Evolutionary conservation across 1,284 basidiomycete species (phyloP).

Genomic region (Pseudozyma tsukubaensis): DNA sequence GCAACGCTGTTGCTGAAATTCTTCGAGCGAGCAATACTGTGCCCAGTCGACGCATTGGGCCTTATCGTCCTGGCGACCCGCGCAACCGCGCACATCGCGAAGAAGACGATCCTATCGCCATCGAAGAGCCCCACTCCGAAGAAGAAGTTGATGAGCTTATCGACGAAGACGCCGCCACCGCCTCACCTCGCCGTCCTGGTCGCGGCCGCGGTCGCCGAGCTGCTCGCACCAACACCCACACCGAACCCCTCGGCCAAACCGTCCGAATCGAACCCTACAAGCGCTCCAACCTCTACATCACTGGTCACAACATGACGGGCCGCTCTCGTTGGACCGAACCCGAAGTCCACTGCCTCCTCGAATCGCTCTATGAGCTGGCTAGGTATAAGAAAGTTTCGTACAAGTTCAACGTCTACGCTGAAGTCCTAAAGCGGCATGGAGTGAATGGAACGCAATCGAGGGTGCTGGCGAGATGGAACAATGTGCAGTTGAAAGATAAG

Average conservation of each 20-base stretch:
- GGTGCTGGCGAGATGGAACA: constrained; percentile 49
- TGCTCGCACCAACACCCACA: constrained; percentile 11
- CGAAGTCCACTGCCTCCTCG: constrained; percentile 35
- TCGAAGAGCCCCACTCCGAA: not conserved
- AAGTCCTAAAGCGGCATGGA: constrained; percentile 48
- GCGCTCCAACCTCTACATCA: constrained; percentile 47
- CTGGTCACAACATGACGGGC: constrained; percentile 52
- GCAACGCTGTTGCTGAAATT: constrained; percentile 17
- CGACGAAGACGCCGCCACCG: constrained; percentile 7
- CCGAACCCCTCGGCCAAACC: constrained; percentile 23
- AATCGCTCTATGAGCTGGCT: constrained; percentile 34
- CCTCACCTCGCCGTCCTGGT: constrained; percentile 4
- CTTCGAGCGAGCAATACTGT: constrained; percentile 12
- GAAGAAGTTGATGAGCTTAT: constrained; percentile 38
- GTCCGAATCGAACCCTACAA: constrained; percentile 45
- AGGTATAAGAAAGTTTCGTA: constrained; percentile 40
- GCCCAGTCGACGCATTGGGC: constrained; percentile 33
- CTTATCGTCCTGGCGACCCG: constrained; percentile 25
- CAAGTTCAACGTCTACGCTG: constrained; percentile 44
- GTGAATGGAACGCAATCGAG: constrained; percentile 20
- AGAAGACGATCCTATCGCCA: constrained; percentile 14
- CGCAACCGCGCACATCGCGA: constrained; percentile 4
- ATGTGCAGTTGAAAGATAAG: constrained; percentile 63
- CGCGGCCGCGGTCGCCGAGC: not conserved
- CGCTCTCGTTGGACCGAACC: constrained; percentile 40